phyloP scores from a whole-genome alignment of 2,329 filamentous ascomycete species.

The Trichoderma gracile region DNA sequence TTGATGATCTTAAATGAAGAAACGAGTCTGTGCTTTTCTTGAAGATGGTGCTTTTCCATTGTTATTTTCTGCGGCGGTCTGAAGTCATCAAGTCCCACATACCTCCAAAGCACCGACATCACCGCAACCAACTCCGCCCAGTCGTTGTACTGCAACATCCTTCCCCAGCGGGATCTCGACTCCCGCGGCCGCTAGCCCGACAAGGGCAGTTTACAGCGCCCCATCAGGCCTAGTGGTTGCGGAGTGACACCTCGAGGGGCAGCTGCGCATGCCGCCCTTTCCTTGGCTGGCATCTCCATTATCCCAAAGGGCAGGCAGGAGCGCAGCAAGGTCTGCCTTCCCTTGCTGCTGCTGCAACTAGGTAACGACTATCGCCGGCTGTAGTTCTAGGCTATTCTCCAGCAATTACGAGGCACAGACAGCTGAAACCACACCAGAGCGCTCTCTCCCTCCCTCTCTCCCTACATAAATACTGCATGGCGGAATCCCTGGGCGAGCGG shows the following conservation, averaged over 20 bases:
- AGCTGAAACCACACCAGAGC: background rate
- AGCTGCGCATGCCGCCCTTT: slow-evolving; percentile 21
- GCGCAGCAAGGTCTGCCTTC: slow-evolving; percentile 10
- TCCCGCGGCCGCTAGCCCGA: slow-evolving; percentile 3
- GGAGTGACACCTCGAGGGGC: slow-evolving; percentile 16
- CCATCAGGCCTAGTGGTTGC: slow-evolving; percentile 2
- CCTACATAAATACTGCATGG: slow-evolving; percentile 8
- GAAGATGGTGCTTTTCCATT: too few species aligned
- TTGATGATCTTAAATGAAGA: too few species aligned
- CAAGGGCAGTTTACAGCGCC: background rate
- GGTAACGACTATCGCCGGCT: background rate
- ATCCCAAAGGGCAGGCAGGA: slow-evolving; percentile 23
- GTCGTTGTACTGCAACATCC: background rate
- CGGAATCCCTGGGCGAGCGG: slow-evolving; percentile 4
- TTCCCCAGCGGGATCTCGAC: slow-evolving; percentile 1
- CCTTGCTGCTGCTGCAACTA: slow-evolving; percentile 5
- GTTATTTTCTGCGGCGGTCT: too few species aligned
- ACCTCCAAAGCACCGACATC: background rate
- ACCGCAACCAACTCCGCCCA: background rate
- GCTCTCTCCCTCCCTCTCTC: background rate
- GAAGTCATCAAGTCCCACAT: background rate
- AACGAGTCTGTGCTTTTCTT: too few species aligned
- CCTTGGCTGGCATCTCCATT: slow-evolving; percentile 11
- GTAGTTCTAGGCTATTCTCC: background rate
- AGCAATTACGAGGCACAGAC: too few species aligned